Base-by-base conservation (phyloP, 257 asterid species). In the Paulownia fortunei region DNA sequence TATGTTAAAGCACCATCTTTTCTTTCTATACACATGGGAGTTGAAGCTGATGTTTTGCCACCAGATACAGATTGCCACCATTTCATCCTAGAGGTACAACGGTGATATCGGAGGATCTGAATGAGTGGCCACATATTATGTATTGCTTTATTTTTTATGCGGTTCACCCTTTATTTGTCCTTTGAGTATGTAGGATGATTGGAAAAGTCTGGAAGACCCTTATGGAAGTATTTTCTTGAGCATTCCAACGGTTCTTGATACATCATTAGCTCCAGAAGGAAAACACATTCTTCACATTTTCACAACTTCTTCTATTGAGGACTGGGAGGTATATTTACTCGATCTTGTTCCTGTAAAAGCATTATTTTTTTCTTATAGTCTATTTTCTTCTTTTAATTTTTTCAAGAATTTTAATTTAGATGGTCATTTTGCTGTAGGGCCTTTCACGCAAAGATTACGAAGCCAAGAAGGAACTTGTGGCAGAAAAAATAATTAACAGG, bases 1-100 rank as follows among this genome's bases (percentile, higher is more conserved):
- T 96, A 93, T 71, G 94, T 93, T 56, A 96, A 96, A 83, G 99
- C 99, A n/a, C 99, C 99, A 0, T 93, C 98, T 8, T 96, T 96
- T 84, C 92, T 96, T 82, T 93, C 99, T 67, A 93, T 96, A 77
- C 99, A 96, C 83, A 36, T 93, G 92, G 99, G 97, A 67, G 92
- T 93, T 67, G 90, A 92, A 87, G 96, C 96, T 26, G 94, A 92
- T 76, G 89, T 88, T 84, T 90, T 96, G 86, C 99, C 98, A 6
- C 89, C 88, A 27, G 88, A 88, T 79, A 92, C 97, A 1, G 98
- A 96, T 78, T 93, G 99, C 83, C 99, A 96, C 86, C 99, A 96
- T 87, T 96, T 96, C 41, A 37, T 90, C 80, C 92, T 93, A 34
- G 99, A 96, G 97, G 99, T 91, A 82, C 74, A 18, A 13, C 34